Evolutionary conservation across 2,329 filamentous ascomycete species (phyloP), one percentile per base, ranked within the genome.

Genomic region (Pyricularia sp.): DNA sequence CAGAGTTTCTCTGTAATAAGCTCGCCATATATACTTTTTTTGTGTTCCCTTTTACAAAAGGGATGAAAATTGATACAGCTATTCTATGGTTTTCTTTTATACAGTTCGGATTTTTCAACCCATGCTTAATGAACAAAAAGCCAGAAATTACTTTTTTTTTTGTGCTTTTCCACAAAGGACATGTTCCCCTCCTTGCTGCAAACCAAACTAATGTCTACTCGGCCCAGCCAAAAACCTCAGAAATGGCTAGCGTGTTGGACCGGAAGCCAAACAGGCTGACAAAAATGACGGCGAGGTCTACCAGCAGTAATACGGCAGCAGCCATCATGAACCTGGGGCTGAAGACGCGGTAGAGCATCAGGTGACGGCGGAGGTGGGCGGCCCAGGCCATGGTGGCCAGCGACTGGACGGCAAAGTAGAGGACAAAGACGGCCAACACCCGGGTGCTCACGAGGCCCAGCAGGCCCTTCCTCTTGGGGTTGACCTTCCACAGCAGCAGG

Each of bases 331-430:
- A 99, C 31, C 93, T 80, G 61, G 94, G 94, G 76, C 84, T 88
- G 72, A 99, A 99, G 59, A 99, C 91, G 57, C 94, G 84, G 77
- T 94, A 99, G 33, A 99, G 82, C 94, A 99, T 99, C 68, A 99
- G 81, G 78, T 99, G 94, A 63, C 94, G 83, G 64, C 94, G 82
- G 71, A 99, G 77, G 78, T 91, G 88, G 1, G 90, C 93, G 0
- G 93, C 91, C 88, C 93, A 97, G 74, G 89, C 86, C 70, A 94
- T 96, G 4, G 93, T 96, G 0, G 91, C 90, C 26, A 96, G 77
- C 31, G 88, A 88, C 72, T 97, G 84, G 9, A 90, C 88, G 5
- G 90, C 90, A 72, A 92, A 94, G 73, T 93, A 96, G 0, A 89
- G 79, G 6, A 93, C 77, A 72, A 96, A 92, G 30, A 88, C 88